Evolutionary conservation across 306 rosid species (phyloP), one percentile per base, ranked within the genome.

Genomic region (Lablab purpureus): DNA sequence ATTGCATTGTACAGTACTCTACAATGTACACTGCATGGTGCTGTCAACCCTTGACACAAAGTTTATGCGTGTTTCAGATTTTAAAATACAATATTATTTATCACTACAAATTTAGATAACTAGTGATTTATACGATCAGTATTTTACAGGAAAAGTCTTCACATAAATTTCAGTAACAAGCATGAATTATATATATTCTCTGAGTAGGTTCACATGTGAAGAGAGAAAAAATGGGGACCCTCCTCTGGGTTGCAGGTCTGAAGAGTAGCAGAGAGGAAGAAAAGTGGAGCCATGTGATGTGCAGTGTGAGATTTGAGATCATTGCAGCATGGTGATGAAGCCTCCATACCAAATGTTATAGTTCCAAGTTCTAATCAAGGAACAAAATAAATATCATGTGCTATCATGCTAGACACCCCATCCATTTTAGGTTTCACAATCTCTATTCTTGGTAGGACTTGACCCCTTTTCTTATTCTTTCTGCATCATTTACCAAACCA

Each of bases 221-320:
- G 32, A 23, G 7, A 54, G 64, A 58, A 43, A 58, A 43, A 28
- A 28, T 75, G 37, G 64, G 80, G 80, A 75, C 72, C 62, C 49
- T 75, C 51, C 45, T 62, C 6, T 21, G 30, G 36, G 64, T 10
- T 47, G 80, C 73, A 76, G 63, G 73, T 47, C 63, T 76, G 80
- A 63, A 47, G 78, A 40, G 36, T 56, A 22, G 69, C 56, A 74
- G 72, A 65, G 49, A 18, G 7, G 21, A 18, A 25, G 55, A 37
- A 59, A 27, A 74, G 71, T 75, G 79, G 79, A 75, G 71, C 49
- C 80, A 58, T 58, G 17, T 25, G 19, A 25, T 27, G 37, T 58
- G 18, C 36, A 6, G 25, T 56, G 34, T 21, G 63, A 56, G 37
- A 58, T 58, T 58, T 59, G 66, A 14, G 40, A 27, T 27, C 18